Conservation (phyloP, 2,329 filamentous ascomycete genomes). For the Scleromitrula shiraiana region DNA sequence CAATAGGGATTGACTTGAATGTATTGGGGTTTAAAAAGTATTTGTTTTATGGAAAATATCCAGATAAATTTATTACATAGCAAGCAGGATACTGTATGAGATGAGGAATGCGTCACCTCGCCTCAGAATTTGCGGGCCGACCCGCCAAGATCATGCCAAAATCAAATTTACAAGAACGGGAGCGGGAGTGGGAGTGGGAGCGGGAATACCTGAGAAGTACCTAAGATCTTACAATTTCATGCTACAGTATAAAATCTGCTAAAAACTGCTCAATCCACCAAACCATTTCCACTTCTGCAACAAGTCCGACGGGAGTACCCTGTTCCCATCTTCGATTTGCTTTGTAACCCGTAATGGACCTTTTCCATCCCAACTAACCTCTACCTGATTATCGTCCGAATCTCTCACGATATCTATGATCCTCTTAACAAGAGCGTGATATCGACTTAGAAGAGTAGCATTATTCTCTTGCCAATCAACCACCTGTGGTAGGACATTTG, state of each 20-base stretch:
- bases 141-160: background rate
- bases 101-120: background rate
- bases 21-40: background rate
- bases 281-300: constrained; percentile 3
- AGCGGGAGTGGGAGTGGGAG: too few relatives aligned
- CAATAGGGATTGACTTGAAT: background rate
- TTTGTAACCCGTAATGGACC: constrained; percentile 16
- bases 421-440: constrained; percentile 19
- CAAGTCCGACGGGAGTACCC: constrained; percentile 20
- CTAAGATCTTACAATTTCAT: too few relatives aligned
- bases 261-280: too few relatives aligned
- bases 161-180: too few relatives aligned
- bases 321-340: constrained; percentile 17
- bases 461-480: constrained; percentile 16
- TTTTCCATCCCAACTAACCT: constrained; percentile 14
- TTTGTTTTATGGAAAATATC: background rate
- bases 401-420: constrained; percentile 19
- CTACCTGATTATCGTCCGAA: constrained; percentile 9
- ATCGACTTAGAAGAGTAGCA: constrained; percentile 11
- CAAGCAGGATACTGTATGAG: too few relatives aligned
- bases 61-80: background rate
- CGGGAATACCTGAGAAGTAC: too few relatives aligned
- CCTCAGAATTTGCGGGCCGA: background rate
- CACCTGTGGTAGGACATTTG: constrained; percentile 12
- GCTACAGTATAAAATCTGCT: too few relatives aligned